Conservation (phyloP, 805 yeast genomes). For the Scheffersomyces lignosus region DNA sequence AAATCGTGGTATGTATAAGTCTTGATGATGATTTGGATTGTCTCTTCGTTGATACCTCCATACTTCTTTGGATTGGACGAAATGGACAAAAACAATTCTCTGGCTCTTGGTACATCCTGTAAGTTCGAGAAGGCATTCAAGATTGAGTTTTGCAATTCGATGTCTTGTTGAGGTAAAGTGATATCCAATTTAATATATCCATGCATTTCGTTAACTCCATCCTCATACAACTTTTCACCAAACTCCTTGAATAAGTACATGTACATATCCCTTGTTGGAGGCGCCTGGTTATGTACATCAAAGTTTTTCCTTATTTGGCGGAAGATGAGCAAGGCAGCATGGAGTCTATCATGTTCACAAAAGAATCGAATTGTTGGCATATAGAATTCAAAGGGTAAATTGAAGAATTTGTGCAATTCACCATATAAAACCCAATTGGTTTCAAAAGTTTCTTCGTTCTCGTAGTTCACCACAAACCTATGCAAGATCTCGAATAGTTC, state of each 20-base stretch:
- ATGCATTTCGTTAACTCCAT: slow-evolving; percentile 67
- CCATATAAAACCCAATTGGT: slow-evolving; percentile 63
- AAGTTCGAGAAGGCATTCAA: slow-evolving; percentile 64
- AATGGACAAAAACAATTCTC: slow-evolving; percentile 62
- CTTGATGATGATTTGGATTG: slow-evolving; percentile 66
- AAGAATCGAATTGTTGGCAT: slow-evolving; percentile 59
- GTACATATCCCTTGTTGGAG: slow-evolving; percentile 53
- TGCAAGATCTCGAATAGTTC: slow-evolving; percentile 29
- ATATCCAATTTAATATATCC: slow-evolving; percentile 62
- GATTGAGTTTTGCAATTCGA: slow-evolving; percentile 57
- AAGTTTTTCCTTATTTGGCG: slow-evolving; percentile 50
- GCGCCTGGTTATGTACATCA: slow-evolving; percentile 14
- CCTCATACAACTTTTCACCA: slow-evolving; percentile 57
- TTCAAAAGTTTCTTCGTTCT: slow-evolving; percentile 31
- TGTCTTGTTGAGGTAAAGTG: slow-evolving; percentile 50
- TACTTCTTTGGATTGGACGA: slow-evolving; percentile 46
- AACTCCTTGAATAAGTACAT: slow-evolving; percentile 58
- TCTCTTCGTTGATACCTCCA: slow-evolving; percentile 59
- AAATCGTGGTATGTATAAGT: slow-evolving; percentile 56
- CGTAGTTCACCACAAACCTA: slow-evolving; percentile 29
- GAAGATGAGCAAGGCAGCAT: slow-evolving; percentile 62
- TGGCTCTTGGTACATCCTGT: slow-evolving; percentile 54
- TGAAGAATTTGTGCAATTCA: slow-evolving; percentile 53
- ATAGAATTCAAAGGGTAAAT: slow-evolving; percentile 58
- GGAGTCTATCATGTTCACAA: slow-evolving; percentile 53